Base-by-base conservation (phyloP, 495 filamentous ascomycete genomes). In the Lepidopterella palustris region DNA sequence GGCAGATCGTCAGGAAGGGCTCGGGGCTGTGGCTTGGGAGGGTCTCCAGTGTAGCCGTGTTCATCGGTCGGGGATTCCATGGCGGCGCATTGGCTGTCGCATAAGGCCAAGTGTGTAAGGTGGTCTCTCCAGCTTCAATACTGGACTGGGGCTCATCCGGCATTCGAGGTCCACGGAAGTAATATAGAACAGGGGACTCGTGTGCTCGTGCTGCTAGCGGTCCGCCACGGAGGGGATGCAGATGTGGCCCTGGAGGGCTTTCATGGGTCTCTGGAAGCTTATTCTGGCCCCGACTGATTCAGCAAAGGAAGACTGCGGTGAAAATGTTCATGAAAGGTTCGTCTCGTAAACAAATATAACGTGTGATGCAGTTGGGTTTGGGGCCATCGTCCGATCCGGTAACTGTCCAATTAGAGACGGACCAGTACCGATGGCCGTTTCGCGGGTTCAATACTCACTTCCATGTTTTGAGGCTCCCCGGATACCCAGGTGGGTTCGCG, bases 1-100 rank as follows among this genome's bases (percentile, higher is more conserved):
- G 93, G 93, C 24, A 98, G 81, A 71, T 98, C 95, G 63, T 81
- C 79, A 39, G 93, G 93, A 48, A 98, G 84, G 62, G 77, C 62
- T 50, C 82, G 76, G 20, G 71, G 75, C 58, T 50, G 76, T 21
- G 71, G 75, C 58, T 50, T 60, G 35, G 57, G 61, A 9, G 62
- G 42, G 52, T 59, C 57, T 27, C 68, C 65, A 9, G 65, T 53
- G 49, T 31, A 56, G 53, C 52, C 53, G 31, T 58, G 64, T 53
- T 68, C 59, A 23, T 63, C 40, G 53, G 56, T 59, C 10, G 61
- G 65, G 29, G 61, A 63, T 29, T 63, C 64, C 64, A 67, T 67
- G 51, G 28, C 18, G 51, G 25, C 35, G 25, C 51, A 54, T 54
- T 54, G 51, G 27, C 27, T 23, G 25, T 24, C 20, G 24, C 15